Percentiles rank a stretch among this genome's conserved stretches.
phyloP scores from a whole-genome alignment of 208 protist genomes.

The Herpetomonas muscarum region DNA sequence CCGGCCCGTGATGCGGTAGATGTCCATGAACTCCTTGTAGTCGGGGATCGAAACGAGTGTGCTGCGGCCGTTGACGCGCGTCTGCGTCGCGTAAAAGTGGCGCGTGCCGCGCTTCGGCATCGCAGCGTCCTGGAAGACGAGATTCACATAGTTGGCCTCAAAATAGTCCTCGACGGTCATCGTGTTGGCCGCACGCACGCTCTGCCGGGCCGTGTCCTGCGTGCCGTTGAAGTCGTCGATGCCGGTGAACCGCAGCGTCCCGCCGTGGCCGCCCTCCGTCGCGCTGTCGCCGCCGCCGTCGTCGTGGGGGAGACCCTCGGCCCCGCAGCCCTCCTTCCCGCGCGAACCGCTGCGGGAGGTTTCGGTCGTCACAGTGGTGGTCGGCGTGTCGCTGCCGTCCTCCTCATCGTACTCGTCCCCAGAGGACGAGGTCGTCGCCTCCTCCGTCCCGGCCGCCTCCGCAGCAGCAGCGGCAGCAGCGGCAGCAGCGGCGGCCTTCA shows the following conservation, averaged over 20 bases:
- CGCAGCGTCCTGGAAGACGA: slow-evolving; percentile 50
- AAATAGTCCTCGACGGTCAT: slow-evolving; percentile 37
- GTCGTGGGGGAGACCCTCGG: no score
- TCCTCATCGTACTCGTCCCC: slow-evolving; percentile 6
- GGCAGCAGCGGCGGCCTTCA: not conserved
- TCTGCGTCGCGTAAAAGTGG: slow-evolving; percentile 64
- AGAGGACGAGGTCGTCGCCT: not conserved
- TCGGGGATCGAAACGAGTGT: slow-evolving; percentile 74
- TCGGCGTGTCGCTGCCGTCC: slow-evolving; percentile 8
- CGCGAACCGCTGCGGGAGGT: no score
- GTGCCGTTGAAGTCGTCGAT: no score
- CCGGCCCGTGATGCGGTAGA: slow-evolving; percentile 51
- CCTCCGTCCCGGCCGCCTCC: not conserved
- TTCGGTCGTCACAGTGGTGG: slow-evolving; percentile 2
- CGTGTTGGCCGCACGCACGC: not conserved
- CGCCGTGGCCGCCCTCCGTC: no score
- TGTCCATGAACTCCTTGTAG: slow-evolving; percentile 87
- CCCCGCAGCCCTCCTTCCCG: no score
- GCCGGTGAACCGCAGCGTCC: no score
- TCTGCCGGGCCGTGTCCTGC: slow-evolving; percentile 4
- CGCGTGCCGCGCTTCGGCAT: slow-evolving; percentile 55
- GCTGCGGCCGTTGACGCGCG: slow-evolving; percentile 15
- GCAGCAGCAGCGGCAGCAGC: slow-evolving; percentile 10
- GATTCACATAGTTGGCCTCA: slow-evolving; percentile 19
- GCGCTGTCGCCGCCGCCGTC: no score